Base-by-base conservation (phyloP, 306 rosid genomes). In the Lagenaria siceraria region DNA sequence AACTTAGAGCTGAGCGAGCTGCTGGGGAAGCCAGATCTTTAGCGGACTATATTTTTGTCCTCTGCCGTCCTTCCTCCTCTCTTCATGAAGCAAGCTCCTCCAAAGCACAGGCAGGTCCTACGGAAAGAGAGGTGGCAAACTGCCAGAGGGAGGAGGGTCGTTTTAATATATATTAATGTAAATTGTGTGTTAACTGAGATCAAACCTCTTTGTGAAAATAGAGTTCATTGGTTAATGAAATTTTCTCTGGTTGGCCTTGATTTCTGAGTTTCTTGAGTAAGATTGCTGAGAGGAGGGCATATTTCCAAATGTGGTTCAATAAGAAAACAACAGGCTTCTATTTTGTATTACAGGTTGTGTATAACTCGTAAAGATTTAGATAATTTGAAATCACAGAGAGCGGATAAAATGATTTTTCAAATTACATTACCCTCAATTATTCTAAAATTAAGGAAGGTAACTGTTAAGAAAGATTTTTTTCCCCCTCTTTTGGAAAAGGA, bases 1-100 rank as follows among this genome's bases (percentile, higher is more conserved):
- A 62, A 62, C 43, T 62, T 36, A 10, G 29, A 36, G 25, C 48
- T 9, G 72, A 36, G 48, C 48, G 72, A 36, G 48, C 48, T 9
- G 72, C 49, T 4, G 72, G 72, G 73, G 14, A 65, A 36, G 29
- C 27, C 22, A 62, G 69, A 15, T 9, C 49, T 64, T 64, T 18
- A 35, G 48, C 18, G 17, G 19, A 65, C 8, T 65, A 36, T 36
- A 65, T 65, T 65, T 64, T 35, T 65, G 48, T 36, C 49, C 25
- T 65, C 72, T 65, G 72, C 17, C 72, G 36, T 65, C 27, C 72
- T 19, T 65, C 72, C 72, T 36, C 48, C 72, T 65, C 72, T 36
- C 72, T 65, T 65, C 15, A 33, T 36, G 72, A 65, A 63, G 22
- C 72, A 19, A 65, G 27, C 29, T 65, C 72, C 15, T 36, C 72